Evolutionary conservation across 202 grass and related monocot genomes (phyloP), one percentile per base, ranked within the genome.

Genomic region (Bolboschoenoplectus hybrid): DNA sequence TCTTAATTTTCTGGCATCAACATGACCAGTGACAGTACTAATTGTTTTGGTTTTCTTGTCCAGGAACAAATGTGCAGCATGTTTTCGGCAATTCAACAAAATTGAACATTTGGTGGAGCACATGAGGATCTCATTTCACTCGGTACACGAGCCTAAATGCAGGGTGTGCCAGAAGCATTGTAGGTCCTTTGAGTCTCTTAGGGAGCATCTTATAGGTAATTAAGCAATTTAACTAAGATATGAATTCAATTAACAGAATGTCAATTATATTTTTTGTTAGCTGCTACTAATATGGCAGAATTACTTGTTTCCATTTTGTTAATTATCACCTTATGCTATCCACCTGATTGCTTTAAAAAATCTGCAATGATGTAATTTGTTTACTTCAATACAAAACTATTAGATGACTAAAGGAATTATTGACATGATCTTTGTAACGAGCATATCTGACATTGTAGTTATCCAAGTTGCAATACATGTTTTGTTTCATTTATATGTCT

Each of bases 11-110:
- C 70, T 74, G 3, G n/a, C 16, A 56, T 55, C 26, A 52, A 14
- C 45, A 74, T 56, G 12, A 77, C 3, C 26, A 36, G n/a, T 78
- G 51, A 79, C 74, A 57, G 52, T 79, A 58, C 14, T 26, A 26
- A 26, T 26, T 79, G 13, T 57, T 79, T 79, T 58, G 74, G n/a
- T 81, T 35, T 67, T 35, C 3, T 34, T 67, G 11, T 3, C 63
- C 88, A 97, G 95, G 92, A 95, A 93, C 87, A 97, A 97, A 85
- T 97, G 95, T 8, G 93, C 92, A 7, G 95, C 95, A 34, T 95
- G 95, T 88, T 95, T 89, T 82, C 89, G 83, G 87, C 95, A 95
- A 84, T 97, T 91, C 88, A 97, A 97, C 87, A 90, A 90, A 88
- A 88, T 95, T 50, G 92, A 97, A 68, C 95, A 97, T 71, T 89